These are phyloP conservation scores for Mycena epipterygia DNA, from an alignment of 768 basidiomycete genomes.

Conservation along the genomic window DNA sequence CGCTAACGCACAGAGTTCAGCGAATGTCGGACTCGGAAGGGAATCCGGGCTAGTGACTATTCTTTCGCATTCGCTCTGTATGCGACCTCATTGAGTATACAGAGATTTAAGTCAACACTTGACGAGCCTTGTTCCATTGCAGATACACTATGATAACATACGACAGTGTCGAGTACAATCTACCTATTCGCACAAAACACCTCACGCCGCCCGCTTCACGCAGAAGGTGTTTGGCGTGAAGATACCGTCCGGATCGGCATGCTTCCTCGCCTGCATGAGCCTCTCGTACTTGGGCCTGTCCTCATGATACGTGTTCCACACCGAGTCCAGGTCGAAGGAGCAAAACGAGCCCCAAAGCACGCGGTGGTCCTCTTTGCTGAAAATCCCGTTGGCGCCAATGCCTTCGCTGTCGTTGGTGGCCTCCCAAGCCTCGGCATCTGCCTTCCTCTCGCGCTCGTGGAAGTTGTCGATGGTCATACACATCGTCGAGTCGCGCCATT, in stretches of 20 bases:
- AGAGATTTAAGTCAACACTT: too few species aligned
- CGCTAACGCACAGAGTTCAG: too few species aligned
- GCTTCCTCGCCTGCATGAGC: constrained; percentile 20
- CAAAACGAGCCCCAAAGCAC: constrained; percentile 29
- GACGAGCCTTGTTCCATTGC: too few species aligned
- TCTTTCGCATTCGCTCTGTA: too few species aligned
- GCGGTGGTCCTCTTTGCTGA: constrained; percentile 28
- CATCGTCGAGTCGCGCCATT: constrained; percentile 33
- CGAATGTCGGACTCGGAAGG: too few species aligned
- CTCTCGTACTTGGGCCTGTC: constrained; percentile 31
- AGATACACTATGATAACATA: too few species aligned
- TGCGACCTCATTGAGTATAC: too few species aligned
- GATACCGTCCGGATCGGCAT: constrained; percentile 21
- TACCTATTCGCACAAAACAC: too few species aligned
- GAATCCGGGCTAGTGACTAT: too few species aligned
- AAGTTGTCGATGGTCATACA: constrained; percentile 34
- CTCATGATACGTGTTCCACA: constrained; percentile 29
- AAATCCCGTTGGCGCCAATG: constrained; percentile 22
- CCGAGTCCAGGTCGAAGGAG: constrained; percentile 31
- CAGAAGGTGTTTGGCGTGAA: constrained; percentile 32
- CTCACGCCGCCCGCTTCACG: constrained; percentile 28
- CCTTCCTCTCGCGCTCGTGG: constrained; percentile 31
- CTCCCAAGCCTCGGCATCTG: constrained; percentile 28
- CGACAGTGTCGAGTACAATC: too few species aligned
- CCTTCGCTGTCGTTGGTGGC: constrained; percentile 28